These are phyloP conservation scores for Xylaria sp. DNA, from an alignment of 2,329 filamentous ascomycete genomes.

Conservation along the genomic window DNA sequence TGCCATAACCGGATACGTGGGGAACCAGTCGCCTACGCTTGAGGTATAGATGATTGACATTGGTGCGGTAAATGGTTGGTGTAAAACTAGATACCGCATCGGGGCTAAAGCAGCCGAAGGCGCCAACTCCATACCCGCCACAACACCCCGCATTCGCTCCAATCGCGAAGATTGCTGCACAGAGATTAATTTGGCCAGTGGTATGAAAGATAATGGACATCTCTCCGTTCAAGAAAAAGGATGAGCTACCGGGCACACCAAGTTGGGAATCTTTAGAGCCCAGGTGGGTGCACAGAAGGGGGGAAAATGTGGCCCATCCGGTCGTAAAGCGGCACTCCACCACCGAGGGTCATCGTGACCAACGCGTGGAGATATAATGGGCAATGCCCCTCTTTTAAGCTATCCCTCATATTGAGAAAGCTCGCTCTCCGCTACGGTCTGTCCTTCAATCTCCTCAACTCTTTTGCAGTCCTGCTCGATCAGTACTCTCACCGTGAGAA, in stretches of 20 bases:
- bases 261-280: constrained; percentile 18
- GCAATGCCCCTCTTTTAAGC: constrained; percentile 43
- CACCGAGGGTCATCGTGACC: constrained; percentile 39
- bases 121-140: constrained; percentile 27
- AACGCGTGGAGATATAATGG: constrained; percentile 36
- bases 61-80: constrained; percentile 38
- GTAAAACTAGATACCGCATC: constrained; percentile 26
- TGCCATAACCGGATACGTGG: constrained; percentile 22
- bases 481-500: constrained; percentile 34
- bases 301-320: constrained; percentile 16
- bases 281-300: constrained; percentile 23
- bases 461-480: constrained; percentile 26
- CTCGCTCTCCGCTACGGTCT: constrained; percentile 27
- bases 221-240: constrained; percentile 22
- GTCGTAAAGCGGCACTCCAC: constrained; percentile 20
- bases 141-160: constrained; percentile 40
- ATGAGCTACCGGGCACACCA: constrained; percentile 13
- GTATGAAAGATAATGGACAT: constrained; percentile 25
- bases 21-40: background rate
- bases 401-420: constrained; percentile 36
- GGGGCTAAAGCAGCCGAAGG: constrained; percentile 40
- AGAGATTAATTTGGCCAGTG: constrained; percentile 22
- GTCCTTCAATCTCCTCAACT: constrained; percentile 15
- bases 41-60: constrained; percentile 29
- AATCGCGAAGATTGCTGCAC: constrained; percentile 22